Evolutionary conservation across 2,329 filamentous ascomycete species (phyloP).

Genomic region (Sclerotinia glacialis): DNA sequence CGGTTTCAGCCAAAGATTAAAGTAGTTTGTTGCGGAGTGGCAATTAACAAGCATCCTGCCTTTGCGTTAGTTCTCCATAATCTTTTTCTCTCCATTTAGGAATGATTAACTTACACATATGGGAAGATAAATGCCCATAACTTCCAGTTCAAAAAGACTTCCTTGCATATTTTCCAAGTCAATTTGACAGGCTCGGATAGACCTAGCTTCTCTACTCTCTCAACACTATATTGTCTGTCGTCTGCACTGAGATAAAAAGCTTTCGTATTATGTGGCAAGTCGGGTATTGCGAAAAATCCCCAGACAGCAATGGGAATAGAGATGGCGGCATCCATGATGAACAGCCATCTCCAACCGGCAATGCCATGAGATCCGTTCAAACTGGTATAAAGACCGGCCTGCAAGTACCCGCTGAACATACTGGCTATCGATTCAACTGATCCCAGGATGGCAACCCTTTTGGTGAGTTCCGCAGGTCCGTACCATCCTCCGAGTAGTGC

Average conservation of each 20-base stretch:
- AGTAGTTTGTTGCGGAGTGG: slow-evolving; percentile 13
- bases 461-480: slow-evolving; percentile 43
- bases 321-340: slow-evolving; percentile 44
- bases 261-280: slow-evolving; percentile 9
- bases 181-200: neutral
- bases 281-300: slow-evolving; percentile 12
- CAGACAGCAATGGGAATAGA: slow-evolving; percentile 7
- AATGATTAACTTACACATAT: neutral
- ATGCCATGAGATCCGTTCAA: slow-evolving; percentile 42
- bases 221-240: slow-evolving; percentile 1
- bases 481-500: slow-evolving; percentile 46
- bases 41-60: neutral
- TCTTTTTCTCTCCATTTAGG: too few species aligned
- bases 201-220: slow-evolving; percentile 2
- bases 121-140: slow-evolving; percentile 12
- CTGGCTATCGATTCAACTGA: slow-evolving; percentile 39
- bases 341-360: slow-evolving; percentile 46
- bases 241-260: slow-evolving; percentile 1
- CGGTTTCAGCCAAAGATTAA: slow-evolving; percentile 11
- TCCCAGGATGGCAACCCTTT: slow-evolving; percentile 44
- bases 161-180: slow-evolving; percentile 1
- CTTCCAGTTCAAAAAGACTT: slow-evolving; percentile 1
- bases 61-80: neutral
- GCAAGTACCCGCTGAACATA: slow-evolving; percentile 46
- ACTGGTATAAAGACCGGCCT: slow-evolving; percentile 42